Conservation (phyloP, 2,329 filamentous ascomycete genomes). For the Aurifilum marmelostoma region DNA sequence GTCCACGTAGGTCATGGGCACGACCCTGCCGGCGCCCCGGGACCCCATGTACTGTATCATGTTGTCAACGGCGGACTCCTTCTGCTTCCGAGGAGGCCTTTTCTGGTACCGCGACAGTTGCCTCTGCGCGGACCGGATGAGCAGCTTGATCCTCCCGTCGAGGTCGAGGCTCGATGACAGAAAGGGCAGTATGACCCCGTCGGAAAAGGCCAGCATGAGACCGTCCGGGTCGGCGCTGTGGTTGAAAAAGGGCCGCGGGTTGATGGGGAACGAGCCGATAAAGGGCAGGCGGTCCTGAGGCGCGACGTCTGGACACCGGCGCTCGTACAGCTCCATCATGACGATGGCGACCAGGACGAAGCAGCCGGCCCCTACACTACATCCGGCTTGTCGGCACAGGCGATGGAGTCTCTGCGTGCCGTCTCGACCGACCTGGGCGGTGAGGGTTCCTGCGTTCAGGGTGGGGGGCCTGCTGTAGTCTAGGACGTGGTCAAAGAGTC, state of each 20-base stretch:
- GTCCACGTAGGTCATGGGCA: conserved; percentile 25
- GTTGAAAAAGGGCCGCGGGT: conserved; percentile 24
- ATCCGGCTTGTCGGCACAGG: conserved; percentile 32
- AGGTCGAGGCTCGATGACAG: conserved; percentile 20
- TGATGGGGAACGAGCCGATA: conserved; percentile 27
- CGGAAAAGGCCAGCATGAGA: conserved; percentile 26
- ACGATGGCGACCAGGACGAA: conserved; percentile 33
- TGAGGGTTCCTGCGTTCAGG: conserved; percentile 32
- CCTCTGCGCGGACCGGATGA: conserved; percentile 25
- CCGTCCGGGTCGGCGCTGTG: conserved; percentile 21
- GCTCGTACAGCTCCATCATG: conserved; percentile 35
- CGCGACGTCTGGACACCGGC: conserved; percentile 19
- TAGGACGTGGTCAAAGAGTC: conserved; percentile 28
- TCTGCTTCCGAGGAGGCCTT: background rate
- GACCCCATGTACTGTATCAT: conserved; percentile 22
- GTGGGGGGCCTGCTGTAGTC: conserved; percentile 33
- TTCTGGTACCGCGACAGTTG: conserved; percentile 27
- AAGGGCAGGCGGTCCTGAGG: conserved; percentile 15
- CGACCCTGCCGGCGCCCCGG: conserved; percentile 17
- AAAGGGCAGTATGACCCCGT: conserved; percentile 24
- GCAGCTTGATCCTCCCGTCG: conserved; percentile 24
- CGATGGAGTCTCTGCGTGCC: conserved; percentile 31
- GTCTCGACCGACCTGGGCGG: conserved; percentile 18
- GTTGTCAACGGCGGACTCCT: background rate
- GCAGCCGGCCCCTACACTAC: conserved; percentile 33